These are phyloP conservation scores for Pichia phayaonensis DNA, from an alignment of 805 yeast genomes.

Conservation along the genomic window DNA sequence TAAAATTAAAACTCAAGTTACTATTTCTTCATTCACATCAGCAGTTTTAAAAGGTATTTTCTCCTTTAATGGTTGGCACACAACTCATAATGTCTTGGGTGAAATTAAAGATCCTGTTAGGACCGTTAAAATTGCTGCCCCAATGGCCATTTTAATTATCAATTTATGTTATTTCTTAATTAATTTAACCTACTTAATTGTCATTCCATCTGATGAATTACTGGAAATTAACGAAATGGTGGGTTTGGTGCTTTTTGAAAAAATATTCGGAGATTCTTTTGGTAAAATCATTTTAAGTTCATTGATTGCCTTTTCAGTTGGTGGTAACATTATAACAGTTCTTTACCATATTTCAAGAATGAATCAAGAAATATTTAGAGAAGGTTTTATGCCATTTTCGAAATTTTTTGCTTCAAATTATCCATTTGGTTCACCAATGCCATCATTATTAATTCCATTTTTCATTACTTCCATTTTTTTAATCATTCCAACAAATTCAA, in stretches of 20 bases:
- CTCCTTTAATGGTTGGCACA: slow-evolving; percentile 49
- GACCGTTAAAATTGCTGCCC: slow-evolving; percentile 48
- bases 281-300: slow-evolving; percentile 42
- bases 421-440: slow-evolving; percentile 47
- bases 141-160: slow-evolving; percentile 36
- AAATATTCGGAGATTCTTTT: slow-evolving; percentile 40
- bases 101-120: slow-evolving; percentile 46
- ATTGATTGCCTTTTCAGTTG: slow-evolving; percentile 46
- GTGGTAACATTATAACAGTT: slow-evolving; percentile 50
- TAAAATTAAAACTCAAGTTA: slow-evolving; percentile 23
- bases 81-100: slow-evolving; percentile 46
- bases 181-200: slow-evolving; percentile 43
- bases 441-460: slow-evolving; percentile 38
- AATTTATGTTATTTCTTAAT: slow-evolving; percentile 39
- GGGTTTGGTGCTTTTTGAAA: slow-evolving; percentile 46
- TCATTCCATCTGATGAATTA: slow-evolving; percentile 41
- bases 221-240: slow-evolving; percentile 39
- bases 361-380: slow-evolving; percentile 50
- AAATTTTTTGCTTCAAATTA: slow-evolving; percentile 44
- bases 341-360: slow-evolving; percentile 45
- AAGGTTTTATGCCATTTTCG: slow-evolving; percentile 47
- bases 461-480: slow-evolving; percentile 34
- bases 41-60: slow-evolving; percentile 46
- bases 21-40: slow-evolving; percentile 37
- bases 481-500: slow-evolving; percentile 38